Base-by-base conservation (phyloP, 768 basidiomycete species). In the Cubamyces lactineus region DNA sequence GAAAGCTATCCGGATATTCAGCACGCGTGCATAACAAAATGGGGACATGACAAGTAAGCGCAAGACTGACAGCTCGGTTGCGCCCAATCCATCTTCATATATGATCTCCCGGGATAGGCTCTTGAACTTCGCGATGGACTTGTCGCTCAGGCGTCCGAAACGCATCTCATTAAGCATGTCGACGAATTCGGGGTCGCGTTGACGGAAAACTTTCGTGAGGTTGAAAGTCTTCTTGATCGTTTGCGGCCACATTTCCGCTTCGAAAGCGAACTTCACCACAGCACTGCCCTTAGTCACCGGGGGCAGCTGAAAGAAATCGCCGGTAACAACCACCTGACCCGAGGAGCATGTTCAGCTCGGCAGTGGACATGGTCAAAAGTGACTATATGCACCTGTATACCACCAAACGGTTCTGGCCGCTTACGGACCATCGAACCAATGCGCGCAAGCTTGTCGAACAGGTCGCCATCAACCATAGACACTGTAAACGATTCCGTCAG, bases 141-240 rank as follows among this genome's bases (percentile, higher is more conserved):
- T 76, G 2, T 70, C 63, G 0, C 86, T 82, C 34, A 98, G 75
- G 17, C 67, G 76, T 3, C 97, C 97, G 67, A 94, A 96, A 16
- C 97, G 86, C 97, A 98, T 98, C 73, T 98, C 95, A 71, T 98
- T 99, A 53, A 98, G 79, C 94, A 98, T 98, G 73, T 92, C 82
- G 53, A 99, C 85, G 71, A 99, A 98, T 54, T 86, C 94, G 94
- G 71, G 38, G 55, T 42, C 30, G 52, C 86, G 88, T 74, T 99
- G 96, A 58, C 96, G 80, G 80, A 98, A 98, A 34, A 98, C 96
- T 71, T 95, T 91, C 0, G 92, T 96, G 34, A 99, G 82, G 71
- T 98, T 98, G 71, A 94, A 95, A 0, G 89, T 94, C 63, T 88
- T 81, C 61, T 88, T 78, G 66, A 99, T 84, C 3, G 87, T 78